Conservation (phyloP, 208 protist genomes). For the Vickermania ingenoplastis region DNA sequence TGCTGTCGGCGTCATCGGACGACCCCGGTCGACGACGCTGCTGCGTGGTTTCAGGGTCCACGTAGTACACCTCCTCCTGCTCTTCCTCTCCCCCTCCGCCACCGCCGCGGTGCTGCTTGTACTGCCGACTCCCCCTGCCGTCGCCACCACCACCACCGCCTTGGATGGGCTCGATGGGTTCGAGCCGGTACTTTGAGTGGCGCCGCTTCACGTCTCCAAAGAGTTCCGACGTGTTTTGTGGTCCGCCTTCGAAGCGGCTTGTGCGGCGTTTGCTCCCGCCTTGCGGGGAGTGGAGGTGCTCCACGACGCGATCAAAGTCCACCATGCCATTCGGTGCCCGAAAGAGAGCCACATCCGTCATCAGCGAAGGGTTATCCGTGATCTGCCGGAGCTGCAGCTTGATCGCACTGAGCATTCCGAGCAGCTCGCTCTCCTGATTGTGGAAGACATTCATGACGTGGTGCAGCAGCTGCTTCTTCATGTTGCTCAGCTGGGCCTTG, state of each 20-base stretch:
- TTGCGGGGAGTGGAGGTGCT: neutral
- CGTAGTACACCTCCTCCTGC: neutral
- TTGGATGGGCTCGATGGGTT: neutral
- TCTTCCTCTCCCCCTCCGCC: neutral
- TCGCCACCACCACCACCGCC: too few species aligned
- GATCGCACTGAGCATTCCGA: conserved; percentile 1
- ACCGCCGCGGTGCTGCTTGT: neutral
- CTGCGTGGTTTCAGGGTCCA: too few species aligned
- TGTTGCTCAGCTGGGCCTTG: neutral
- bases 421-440: neutral
- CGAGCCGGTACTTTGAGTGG: neutral
- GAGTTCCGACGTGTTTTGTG: neutral
- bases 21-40: neutral
- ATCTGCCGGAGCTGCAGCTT: neutral
- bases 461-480: neutral
- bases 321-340: neutral
- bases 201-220: neutral
- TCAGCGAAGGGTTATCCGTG: neutral
- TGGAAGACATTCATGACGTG: neutral
- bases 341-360: neutral
- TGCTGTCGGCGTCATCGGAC: neutral
- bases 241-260: neutral
- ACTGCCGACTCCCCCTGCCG: too few species aligned
- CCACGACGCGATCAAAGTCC: conserved; percentile 1
- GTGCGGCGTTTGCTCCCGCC: neutral